phyloP scores from a whole-genome alignment of 2,329 filamentous ascomycete genomes.

The Diaporthe sp. region DNA sequence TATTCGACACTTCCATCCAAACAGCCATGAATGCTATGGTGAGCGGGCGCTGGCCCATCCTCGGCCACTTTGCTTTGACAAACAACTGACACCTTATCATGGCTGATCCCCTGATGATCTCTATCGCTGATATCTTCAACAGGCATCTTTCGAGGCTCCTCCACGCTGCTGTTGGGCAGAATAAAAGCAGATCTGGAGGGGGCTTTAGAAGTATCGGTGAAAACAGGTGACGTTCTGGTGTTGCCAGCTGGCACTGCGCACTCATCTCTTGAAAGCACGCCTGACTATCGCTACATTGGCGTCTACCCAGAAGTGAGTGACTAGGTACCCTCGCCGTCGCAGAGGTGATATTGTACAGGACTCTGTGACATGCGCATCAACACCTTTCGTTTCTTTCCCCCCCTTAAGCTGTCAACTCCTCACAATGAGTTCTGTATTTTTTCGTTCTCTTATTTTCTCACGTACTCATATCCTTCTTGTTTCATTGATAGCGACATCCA shows the following conservation, averaged over 20 bases:
- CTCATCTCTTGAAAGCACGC: background rate
- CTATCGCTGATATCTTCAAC: background rate
- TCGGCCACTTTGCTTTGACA: background rate
- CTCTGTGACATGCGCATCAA: background rate
- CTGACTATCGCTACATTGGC: background rate
- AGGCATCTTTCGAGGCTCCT: background rate
- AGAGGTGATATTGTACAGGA: background rate
- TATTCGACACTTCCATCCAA: slow-evolving; percentile 23
- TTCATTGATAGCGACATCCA: too few relatives aligned
- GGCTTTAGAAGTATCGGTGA: background rate
- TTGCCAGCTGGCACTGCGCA: slow-evolving; percentile 6
- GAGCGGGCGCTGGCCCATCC: background rate
- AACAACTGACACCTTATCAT: background rate
- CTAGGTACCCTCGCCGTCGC: background rate
- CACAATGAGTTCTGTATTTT: too few relatives aligned
- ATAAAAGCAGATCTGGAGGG: background rate
- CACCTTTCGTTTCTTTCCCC: background rate
- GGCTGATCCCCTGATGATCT: background rate
- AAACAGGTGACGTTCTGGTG: background rate
- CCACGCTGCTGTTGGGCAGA: background rate
- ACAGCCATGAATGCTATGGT: slow-evolving; percentile 26
- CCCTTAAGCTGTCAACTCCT: too few relatives aligned
- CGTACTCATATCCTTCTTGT: too few relatives aligned
- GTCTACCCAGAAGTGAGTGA: slow-evolving; percentile 7
- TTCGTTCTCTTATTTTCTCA: too few relatives aligned